Conservation (phyloP, 2,329 filamentous ascomycete genomes). For the Aspergillus hiratsukae region DNA sequence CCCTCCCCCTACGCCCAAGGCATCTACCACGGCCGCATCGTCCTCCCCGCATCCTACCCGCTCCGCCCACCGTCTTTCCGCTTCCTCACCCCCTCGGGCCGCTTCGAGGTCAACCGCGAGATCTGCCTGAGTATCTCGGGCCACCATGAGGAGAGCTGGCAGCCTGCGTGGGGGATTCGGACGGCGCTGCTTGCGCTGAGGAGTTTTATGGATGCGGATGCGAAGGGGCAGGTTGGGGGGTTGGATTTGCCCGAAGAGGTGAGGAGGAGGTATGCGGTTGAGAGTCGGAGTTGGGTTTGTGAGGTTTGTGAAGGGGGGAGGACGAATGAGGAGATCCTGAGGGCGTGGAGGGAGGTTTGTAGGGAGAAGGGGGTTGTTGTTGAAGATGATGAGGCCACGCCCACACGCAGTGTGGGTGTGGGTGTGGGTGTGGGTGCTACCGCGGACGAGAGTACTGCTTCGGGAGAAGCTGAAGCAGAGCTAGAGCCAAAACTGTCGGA, state of each 20-base stretch:
- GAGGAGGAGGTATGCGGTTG: slow-evolving; percentile 63
- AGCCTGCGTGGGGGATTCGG: slow-evolving; percentile 93
- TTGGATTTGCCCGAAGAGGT: slow-evolving; percentile 69
- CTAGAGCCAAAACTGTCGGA: too few species aligned
- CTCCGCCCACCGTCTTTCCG: slow-evolving; percentile 92
- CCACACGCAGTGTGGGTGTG: too few species aligned
- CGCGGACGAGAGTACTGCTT: neutral
- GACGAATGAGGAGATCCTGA: slow-evolving; percentile 68
- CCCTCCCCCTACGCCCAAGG: slow-evolving; percentile 73
- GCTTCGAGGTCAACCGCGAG: slow-evolving; percentile 94
- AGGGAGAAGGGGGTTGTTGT: slow-evolving; percentile 26
- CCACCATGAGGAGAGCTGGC: slow-evolving; percentile 98
- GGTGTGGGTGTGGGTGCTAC: neutral
- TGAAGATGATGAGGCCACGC: neutral
- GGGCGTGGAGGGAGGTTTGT: slow-evolving; percentile 60
- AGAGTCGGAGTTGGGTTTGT: slow-evolving; percentile 66
- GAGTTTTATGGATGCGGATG: slow-evolving; percentile 89
- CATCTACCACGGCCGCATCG: slow-evolving; percentile 92
- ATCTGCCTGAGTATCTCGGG: slow-evolving; percentile 92
- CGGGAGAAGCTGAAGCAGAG: neutral
- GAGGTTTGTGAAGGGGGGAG: slow-evolving; percentile 57
- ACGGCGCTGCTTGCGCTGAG: slow-evolving; percentile 77
- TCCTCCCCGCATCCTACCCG: slow-evolving; percentile 83
- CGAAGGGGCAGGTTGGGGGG: slow-evolving; percentile 83
- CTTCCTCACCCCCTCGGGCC: slow-evolving; percentile 83